Percentiles rank a stretch among this genome's conserved stretches.
These are phyloP conservation scores for Aspergillus sp. DNA, from an alignment of 2,329 filamentous ascomycete species.

Conservation along the genomic window DNA sequence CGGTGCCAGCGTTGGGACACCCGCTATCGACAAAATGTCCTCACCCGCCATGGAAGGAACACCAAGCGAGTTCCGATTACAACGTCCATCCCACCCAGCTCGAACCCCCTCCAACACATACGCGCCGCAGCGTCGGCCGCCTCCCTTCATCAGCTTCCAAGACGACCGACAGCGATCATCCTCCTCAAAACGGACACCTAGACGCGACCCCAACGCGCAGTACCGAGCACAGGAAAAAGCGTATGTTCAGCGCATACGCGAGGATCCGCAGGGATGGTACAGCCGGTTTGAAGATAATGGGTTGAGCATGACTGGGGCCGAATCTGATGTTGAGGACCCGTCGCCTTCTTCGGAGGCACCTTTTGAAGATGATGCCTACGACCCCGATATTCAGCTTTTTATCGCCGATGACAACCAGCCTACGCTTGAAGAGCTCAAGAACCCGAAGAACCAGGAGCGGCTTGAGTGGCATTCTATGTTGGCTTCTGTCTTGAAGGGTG, in stretches of 20 bases:
- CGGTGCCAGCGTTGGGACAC: constrained; percentile 42
- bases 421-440: constrained; percentile 83
- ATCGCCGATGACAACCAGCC: constrained; percentile 87
- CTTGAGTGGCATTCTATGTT: constrained; percentile 99
- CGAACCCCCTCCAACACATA: constrained; percentile 80
- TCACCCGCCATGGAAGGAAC: constrained; percentile 27
- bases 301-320: constrained; percentile 66
- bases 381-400: constrained; percentile 90
- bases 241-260: constrained; percentile 87
- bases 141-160: constrained; percentile 49
- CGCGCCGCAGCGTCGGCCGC: constrained; percentile 60
- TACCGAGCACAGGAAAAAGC: constrained; percentile 88
- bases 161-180: constrained; percentile 56
- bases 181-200: constrained; percentile 54
- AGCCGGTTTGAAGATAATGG: constrained; percentile 59
- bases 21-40: constrained; percentile 41
- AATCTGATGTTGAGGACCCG: constrained; percentile 87
- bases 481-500: constrained; percentile 89
- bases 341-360: constrained; percentile 82
- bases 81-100: constrained; percentile 67
- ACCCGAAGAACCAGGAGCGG: constrained; percentile 82
- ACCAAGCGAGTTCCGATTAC: constrained; percentile 49
- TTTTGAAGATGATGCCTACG: constrained; percentile 79
- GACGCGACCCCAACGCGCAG: constrained; percentile 68
- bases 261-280: constrained; percentile 77